Base-by-base conservation (phyloP, 768 basidiomycete species). In the Royoungia palumana region DNA sequence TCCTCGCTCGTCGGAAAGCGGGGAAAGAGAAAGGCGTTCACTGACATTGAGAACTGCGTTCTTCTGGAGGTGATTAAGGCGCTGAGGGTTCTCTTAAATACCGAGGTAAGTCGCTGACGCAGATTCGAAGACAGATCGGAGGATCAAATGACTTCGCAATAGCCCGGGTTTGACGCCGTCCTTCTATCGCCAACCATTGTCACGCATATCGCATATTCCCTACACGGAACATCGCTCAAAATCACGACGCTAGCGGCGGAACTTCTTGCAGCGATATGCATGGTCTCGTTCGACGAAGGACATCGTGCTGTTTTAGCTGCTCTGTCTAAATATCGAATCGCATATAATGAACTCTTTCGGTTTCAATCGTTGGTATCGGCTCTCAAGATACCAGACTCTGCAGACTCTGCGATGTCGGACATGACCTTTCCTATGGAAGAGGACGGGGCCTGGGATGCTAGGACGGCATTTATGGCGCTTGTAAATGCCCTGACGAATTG, bases 1-100 rank as follows among this genome's bases (percentile, higher is more conserved):
- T 75, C 78, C 22, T 62, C 70, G 21, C 67, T 92, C 24, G 83
- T 89, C 3, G 79, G 79, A 13, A 89, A 82, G 60, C 78, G 76
- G 11, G 81, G 81, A n/a, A 83, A 82, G 68, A 74, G 75, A 59
- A 80, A 75, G 53, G 65, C 56, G n/a, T 61, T 82, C 44, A 77
- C 70, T 4, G 89, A 94, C 41, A 67, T 78, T 22, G 88, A 91
- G 61, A 78, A 76, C 12, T 78, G 76, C 3, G 80, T 85, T 2
- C 70, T 94, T 22, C 59, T 85, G 25, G 92, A 95, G 62, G 65
- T 84, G 20, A 75, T 91, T 54, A 89, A 85, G 61, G 93, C 89
- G 62, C 67, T 96, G 20, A 74, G 92, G 35, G 86, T 87, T 0
- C 68, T 97, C 16, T 71, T 94, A 54, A 96, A 96, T 59, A 94